Evolutionary conservation across 257 asterid genomes (phyloP), one percentile per base, ranked within the genome.

Genomic region (Orobanche coerulescens): DNA sequence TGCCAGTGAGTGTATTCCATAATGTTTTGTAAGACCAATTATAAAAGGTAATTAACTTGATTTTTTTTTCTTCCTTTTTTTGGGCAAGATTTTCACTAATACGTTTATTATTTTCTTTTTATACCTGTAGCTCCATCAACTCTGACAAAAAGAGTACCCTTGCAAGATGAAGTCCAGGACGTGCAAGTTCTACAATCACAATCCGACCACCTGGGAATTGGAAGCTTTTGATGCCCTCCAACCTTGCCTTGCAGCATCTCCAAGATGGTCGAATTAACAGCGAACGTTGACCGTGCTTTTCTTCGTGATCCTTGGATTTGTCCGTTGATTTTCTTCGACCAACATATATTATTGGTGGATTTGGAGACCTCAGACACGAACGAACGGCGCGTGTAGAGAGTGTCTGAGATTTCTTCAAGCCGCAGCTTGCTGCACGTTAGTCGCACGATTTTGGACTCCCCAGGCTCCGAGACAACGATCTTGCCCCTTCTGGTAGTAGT

Each of bases 371-470:
- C 85, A 6, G 91, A 69, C 26, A 67, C 72, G 16, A 81, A 49
- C 1, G 94, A 80, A 0, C 88, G 82, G 23, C 99, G 93, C 0
- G 82, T 70, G 80, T 79, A 90, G 47, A 93, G 86, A 0, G 99
- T 89, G 80, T 93, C 96, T 4, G 97, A 89, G 71, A 93, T 79
- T 33, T 93, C 96, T 43, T 93, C 99, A 2, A 93, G 78, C 52
- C 84, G 87, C 42, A 93, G 16, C 12, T 75, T 80, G 39, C 77
- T 80, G 42, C 86, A 72, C 9, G 81, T 82, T 0, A 89, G 54
- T 0, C 85, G 70, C 10, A 93, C 82, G 14, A 93, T 66, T 73
- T 80, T 93, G 6, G 95, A 76, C 39, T 83, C 94, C 1, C 90
- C 94, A 34, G 59, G 79, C 62, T 84, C 95, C 0, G 96, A 81